Base-by-base conservation (phyloP, 2,329 filamentous ascomycete genomes). In the Alternaria sp. region DNA sequence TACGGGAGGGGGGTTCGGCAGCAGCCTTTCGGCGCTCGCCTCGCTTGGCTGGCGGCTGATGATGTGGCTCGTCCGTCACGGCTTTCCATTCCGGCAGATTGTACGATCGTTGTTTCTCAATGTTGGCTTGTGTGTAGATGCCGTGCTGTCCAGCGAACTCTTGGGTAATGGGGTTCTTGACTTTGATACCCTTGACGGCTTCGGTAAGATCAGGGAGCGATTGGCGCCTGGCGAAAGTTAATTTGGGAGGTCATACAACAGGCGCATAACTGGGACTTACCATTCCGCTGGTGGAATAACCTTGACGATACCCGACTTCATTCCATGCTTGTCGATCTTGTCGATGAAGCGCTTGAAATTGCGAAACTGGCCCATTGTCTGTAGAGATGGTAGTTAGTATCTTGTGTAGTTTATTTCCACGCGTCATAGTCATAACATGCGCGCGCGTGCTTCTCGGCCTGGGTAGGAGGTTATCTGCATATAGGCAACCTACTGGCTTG, bases 291-390 rank as follows among this genome's bases (percentile, higher is more conserved):
- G 96, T 26, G 96, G 94, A 57, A 98, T 91, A 62, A 99, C 91
- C 82, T 99, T 98, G 77, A 98, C 89, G 73, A 99, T 97, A 36
- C 96, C 96, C 21, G 93, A 96, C 81, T 93, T 93, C 96, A 99
- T 99, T 73, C 96, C 96, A 79, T 97, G 97, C 68, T 89, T 88
- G 80, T 99, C 93, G 66, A 99, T 89, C 80, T 93, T 94, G 76
- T 90, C 88, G 85, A 98, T 91, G 79, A 96, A 98, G 77, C 88
- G 89, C 82, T 95, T 91, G 81, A 99, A 99, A 81, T 96, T 93
- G 75, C 89, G 90, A 82, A 98, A 98, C 81, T 99, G 93, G 66
- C 91, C 87, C 93, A 97, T 97, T 62, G 91, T 95, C 81, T 89
- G 70, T 65, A 59, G 15, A 53, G 26, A 52, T 19, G 6, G 65